Evolutionary conservation across 371 early-diverging fungal species (phyloP), one percentile per base, ranked within the genome.

Genomic region (Umbelopsis sp.): DNA sequence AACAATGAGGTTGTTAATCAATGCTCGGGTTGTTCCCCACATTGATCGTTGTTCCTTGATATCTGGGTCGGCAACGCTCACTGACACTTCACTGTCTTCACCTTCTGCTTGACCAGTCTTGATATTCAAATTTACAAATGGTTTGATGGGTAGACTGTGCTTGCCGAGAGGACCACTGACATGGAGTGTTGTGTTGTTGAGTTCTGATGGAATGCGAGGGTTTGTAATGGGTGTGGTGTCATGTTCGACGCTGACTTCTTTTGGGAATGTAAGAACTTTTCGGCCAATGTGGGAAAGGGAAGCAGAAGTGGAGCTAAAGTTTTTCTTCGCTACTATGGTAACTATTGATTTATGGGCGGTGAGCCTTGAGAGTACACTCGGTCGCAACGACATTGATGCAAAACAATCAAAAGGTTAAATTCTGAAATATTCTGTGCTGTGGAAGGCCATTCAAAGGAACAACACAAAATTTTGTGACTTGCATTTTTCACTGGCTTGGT

Each of bases 21-120:
- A 79, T 16, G 94, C 91, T 53, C 97, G 85, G 4, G 97, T 95
- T 5, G 99, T 97, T 63, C 99, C 99, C 99, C 99, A 98, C 96
- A 94, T 96, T 51, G 90, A 85, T 65, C 88, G 79, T 79, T 98
- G 97, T 46, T 87, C 78, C 73, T 91, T 90, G 62, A 85, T 76
- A 20, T 66, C 66, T 2, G 86, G 77, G 72, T 95, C 87, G 20
- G 76, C 72, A 0, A 96, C 90, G 1, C 77, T 63, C 11, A 98
- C 86, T 16, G 77, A 38, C 5, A 96, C 65, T 65, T 87, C 89
- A 41, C 80, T 80, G 41, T 77, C 84, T 22, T 80, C 81, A 66
- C 78, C 76, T 50, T 70, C 70, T 48, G 75, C 70, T 32, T 67
- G 22, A 14, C 71, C 76, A 50, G 77, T 63, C 38, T 76, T 70